phyloP scores from a whole-genome alignment of 169 alveolate genomes.

The Plasmodium gallinaceum region DNA sequence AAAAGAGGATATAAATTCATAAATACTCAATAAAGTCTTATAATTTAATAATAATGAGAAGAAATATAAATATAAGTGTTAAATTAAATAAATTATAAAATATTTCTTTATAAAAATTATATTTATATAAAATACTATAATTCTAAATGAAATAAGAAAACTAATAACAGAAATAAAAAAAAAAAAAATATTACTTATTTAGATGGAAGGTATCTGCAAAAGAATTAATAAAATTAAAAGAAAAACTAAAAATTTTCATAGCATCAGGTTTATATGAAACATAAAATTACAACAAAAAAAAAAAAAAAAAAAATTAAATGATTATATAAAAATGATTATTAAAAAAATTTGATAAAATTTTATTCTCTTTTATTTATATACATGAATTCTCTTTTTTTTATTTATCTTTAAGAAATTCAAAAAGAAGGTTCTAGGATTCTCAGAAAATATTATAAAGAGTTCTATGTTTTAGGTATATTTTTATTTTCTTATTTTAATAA shows the following conservation, averaged over 20 bases:
- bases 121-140: too few species aligned
- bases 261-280: conserved; percentile 48
- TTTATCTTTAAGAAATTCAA: conserved; percentile 61
- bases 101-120: too few species aligned
- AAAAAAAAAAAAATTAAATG: background rate
- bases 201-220: conserved; percentile 75
- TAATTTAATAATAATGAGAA: background rate
- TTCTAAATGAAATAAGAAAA: background rate
- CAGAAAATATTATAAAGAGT: conserved; percentile 72
- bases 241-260: conserved; percentile 62
- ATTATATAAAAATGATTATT: background rate
- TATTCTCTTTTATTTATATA: background rate
- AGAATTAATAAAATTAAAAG: conserved; percentile 71
- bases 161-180: background rate
- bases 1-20: background rate
- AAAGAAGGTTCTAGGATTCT: conserved; percentile 53
- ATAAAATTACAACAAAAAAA: background rate
- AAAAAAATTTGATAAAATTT: background rate
- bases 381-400: background rate
- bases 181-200: background rate
- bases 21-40: background rate
- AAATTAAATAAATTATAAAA: too few species aligned
- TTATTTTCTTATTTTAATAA: conserved; percentile 3
- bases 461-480: conserved; percentile 23
- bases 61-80: background rate